Evolutionary conservation across 129 eudicot genomes (phyloP), one percentile per base, ranked within the genome.

Genomic region (Ambrosia artemisiifolia): DNA sequence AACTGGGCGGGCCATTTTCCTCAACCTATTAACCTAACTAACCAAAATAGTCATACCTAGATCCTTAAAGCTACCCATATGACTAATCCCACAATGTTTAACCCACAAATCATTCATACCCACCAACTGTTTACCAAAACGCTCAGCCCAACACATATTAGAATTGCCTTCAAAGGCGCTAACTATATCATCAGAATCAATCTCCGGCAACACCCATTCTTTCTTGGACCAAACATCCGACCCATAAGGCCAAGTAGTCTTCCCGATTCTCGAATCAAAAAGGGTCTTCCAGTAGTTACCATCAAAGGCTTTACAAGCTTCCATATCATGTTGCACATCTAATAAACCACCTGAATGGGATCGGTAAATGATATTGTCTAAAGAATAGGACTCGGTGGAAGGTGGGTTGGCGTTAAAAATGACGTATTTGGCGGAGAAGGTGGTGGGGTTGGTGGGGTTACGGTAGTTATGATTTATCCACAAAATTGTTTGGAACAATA

Each of bases 71-170:
- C 95, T 87, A 2, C 95, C 97, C 0, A 95, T 87, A 34, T 91
- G 97, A 43, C 95, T 87, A 71, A 91, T 91, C 28, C 97, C 97
- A 44, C 95, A 91, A 63, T 91, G 95, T 63, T 91, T 91, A 0
- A 91, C 97, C 95, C 95, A 91, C 79, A 91, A 59, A 82, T 91
- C 97, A 33, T 75, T 87, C 95, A 91, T 88, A 14, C 81, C 89
- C 7, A 86, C 56, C 70, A 77, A 73, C 40, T 86, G 67, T 67
- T 89, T 86, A 11, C 96, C 96, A 28, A 47, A 89, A 7, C 96
- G 68, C 68, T 89, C 96, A 48, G 92, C 96, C 96, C 96, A 89
- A 44, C 86, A 88, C 17, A 88, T 81, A 34, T 88, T 88, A 0
- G 89, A 79, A 20, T 88, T 86, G 2, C 91, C 91, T 63, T 88